Evolutionary conservation across 2,329 filamentous ascomycete species (phyloP).

Genomic region (Cyclaneusma minus): DNA sequence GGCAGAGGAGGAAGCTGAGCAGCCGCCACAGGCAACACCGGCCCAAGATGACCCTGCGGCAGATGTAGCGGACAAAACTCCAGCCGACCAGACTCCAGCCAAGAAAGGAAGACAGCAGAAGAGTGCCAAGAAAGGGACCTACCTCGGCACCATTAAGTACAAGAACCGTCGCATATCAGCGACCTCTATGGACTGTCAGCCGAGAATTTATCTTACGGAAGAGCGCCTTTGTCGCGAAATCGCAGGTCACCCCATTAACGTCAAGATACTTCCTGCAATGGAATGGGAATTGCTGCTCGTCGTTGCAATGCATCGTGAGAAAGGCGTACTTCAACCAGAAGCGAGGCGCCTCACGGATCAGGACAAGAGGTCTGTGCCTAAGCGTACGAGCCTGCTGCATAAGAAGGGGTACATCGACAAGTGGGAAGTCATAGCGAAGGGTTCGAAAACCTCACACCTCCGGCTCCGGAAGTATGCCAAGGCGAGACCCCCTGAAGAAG

Average conservation of each 20-base stretch:
- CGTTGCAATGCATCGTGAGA: conserved; percentile 35
- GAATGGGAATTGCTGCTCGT: conserved; percentile 44
- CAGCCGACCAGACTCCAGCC: no score
- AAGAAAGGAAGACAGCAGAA: no score
- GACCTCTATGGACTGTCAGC: conserved; percentile 5
- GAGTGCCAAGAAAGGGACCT: no score
- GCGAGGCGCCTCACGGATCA: conserved; percentile 40
- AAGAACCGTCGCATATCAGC: no score
- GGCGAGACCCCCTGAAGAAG: conserved; percentile 17
- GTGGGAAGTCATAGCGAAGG: conserved; percentile 39
- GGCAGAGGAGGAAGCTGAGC: no score
- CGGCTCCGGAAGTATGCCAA: conserved; percentile 37
- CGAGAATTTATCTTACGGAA: conserved; percentile 32
- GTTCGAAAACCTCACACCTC: conserved; percentile 46
- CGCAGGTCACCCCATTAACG: conserved; percentile 41
- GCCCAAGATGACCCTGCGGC: no score
- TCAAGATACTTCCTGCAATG: conserved; percentile 38
- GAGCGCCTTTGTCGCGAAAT: conserved; percentile 43
- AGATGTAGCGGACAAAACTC: no score
- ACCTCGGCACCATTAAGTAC: no score
- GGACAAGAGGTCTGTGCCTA: conserved; percentile 48
- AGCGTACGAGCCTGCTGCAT: conserved; percentile 40
- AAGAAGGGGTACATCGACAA: conserved; percentile 48
- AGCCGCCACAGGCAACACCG: no score
- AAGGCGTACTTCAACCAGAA: conserved; percentile 45